Evolutionary conservation across 2,329 filamentous ascomycete species (phyloP), one percentile per base, ranked within the genome.

Genomic region (Chrysosporium queenslandicum): DNA sequence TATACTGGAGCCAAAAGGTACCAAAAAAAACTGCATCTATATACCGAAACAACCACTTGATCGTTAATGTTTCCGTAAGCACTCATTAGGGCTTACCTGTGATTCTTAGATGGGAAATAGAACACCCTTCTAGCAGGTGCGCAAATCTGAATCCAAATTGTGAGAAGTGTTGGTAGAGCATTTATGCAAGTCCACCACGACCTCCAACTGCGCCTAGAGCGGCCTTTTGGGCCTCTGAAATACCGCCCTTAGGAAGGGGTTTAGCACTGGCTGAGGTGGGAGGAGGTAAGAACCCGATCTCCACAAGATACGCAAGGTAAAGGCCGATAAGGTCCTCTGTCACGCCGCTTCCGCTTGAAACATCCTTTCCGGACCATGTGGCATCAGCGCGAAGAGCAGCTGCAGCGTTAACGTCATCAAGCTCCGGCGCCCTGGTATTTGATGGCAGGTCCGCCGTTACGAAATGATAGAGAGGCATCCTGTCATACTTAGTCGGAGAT

Each of bases 401-500:
- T 1, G 78, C 74, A 0, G 87, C 80, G 62, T 92, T 88, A 32
- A 60, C 66, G 64, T 91, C 86, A 60, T 87, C 83, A 11, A 92
- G 77, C 64, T 87, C 85, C 0, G 85, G 84, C 0, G 86, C 85
- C 40, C 78, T 80, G 29, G 82, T 86, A 60, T 80, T 80, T 37
- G 76, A 75, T 0, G 84, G 85, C n/a, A 89, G 72, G 65, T 87
- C 80, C 21, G 77, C 77, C 20, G 80, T 81, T 39, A 82, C 83
- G 67, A 87, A 85, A 65, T 87, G 83, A 66, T 85, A 86, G 4
- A 90, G 76, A 0, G 85, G 85, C 69, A 86, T 78, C 23, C 54
- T 56, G 27, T 27, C n/a, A 30, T 2, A 37, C 30, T 43, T 34
- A 47, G 43, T 54, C 43, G 54, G 37, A n/a, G 42, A 14, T 20